Evolutionary conservation across 1,284 basidiomycete species (phyloP).

Genomic region (Chalciporus sp.): DNA sequence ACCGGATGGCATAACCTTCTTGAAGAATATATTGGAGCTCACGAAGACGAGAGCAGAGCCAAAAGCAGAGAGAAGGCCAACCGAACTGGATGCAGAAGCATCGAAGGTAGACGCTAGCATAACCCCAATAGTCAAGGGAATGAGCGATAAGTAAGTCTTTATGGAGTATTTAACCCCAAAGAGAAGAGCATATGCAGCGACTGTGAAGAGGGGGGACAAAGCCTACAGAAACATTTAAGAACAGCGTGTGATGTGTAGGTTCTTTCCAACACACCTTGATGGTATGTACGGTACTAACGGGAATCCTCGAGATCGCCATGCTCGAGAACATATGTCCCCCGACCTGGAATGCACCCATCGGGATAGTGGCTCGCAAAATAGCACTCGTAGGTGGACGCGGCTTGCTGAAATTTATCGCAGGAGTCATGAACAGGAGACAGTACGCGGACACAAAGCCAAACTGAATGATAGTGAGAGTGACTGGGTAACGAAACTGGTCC

Average conservation of each 20-base stretch:
- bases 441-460: constrained; percentile 92
- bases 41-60: constrained; percentile 96
- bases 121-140: constrained; percentile 93
- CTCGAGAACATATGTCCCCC: constrained; percentile 98
- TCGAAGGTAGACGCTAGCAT: constrained; percentile 98
- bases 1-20: constrained; percentile 91
- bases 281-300: constrained; percentile 97
- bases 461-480: constrained; percentile 96
- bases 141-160: constrained; percentile 91
- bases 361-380: constrained; percentile 80
- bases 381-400: constrained; percentile 70
- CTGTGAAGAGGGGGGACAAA: constrained; percentile 95
- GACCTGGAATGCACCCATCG: constrained; percentile 94
- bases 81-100: constrained; percentile 79
- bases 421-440: constrained; percentile 81
- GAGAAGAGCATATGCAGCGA: constrained; percentile 89
- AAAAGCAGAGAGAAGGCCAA: constrained; percentile 89
- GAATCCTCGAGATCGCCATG: constrained; percentile 94
- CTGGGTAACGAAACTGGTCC: constrained; percentile 82
- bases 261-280: constrained; percentile 76
- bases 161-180: constrained; percentile 93
- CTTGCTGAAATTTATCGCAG: constrained; percentile 64
- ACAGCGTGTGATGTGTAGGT: not conserved
- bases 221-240: constrained; percentile 57
- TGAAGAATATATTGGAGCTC: constrained; percentile 98